phyloP scores from a whole-genome alignment of 805 yeast species.

The Tanozyma kutaoensis region DNA sequence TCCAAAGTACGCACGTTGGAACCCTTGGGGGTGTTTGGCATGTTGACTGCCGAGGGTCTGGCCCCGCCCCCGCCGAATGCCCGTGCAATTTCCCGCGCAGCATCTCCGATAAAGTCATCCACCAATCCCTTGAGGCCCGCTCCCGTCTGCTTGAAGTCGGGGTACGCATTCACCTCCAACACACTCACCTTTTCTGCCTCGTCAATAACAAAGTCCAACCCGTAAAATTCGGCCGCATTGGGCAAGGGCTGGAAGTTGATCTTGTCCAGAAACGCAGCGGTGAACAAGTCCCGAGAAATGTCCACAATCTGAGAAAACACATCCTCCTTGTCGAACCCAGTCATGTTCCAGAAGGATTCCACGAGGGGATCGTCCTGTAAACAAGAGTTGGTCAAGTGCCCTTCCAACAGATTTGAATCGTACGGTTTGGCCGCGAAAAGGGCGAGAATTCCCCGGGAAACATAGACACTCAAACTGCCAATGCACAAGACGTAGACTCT shows the following conservation, averaged over 20 bases:
- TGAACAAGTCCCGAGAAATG: constrained; percentile 57
- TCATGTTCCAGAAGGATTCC: constrained; percentile 47
- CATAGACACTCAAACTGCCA: constrained; percentile 68
- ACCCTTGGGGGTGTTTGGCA: too few relatives aligned
- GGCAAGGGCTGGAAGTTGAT: constrained; percentile 72
- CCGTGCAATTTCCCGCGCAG: constrained; percentile 31
- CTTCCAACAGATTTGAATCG: constrained; percentile 44
- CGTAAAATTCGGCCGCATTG: constrained; percentile 80
- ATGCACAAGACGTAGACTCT: constrained; percentile 69
- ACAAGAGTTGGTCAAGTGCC: constrained; percentile 92
- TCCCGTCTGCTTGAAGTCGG: constrained; percentile 96
- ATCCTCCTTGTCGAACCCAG: constrained; percentile 20
- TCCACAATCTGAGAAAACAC: constrained; percentile 45
- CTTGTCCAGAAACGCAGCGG: constrained; percentile 75
- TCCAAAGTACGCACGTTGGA: too few relatives aligned
- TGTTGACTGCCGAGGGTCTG: too few relatives aligned
- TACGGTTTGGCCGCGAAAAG: constrained; percentile 59
- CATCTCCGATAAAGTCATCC: constrained; percentile 48
- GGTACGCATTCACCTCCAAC: constrained; percentile 85
- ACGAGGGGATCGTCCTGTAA: constrained; percentile 53
- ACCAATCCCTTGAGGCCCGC: constrained; percentile 53
- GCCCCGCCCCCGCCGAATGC: too few relatives aligned
- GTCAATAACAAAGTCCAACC: constrained; percentile 77
- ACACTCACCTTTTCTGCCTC: constrained; percentile 39
- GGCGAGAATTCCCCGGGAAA: constrained; percentile 68